Base-by-base conservation (phyloP, 208 protist species). In the Tritrichomonas foetus region DNA sequence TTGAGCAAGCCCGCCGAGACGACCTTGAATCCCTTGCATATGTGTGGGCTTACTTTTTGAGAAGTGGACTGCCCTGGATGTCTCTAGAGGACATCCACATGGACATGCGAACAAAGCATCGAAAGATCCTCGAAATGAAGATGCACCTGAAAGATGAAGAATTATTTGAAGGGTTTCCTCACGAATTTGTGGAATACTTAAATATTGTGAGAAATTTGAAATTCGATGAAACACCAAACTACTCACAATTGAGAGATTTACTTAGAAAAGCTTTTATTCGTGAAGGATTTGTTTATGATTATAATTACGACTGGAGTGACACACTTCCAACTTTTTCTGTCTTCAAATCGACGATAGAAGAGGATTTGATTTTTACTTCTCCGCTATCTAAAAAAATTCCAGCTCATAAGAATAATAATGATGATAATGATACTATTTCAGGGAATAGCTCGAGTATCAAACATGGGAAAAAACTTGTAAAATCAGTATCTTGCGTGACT, bases 181-280 rank as follows among this genome's bases (percentile, higher is more conserved):
- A 36, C 33, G 80, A 92, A 64, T 92, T 92, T 92, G 14, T 64
- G 8, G 80, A 92, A 92, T 66, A 66, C 25, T 64, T 92, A 14
- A 44, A 66, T 20, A 66, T 66, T 61, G 80, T 92, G 8, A 20
- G 50, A 9, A 44, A 22, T 57, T 36, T 92, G 80, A 92, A 64
- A 39, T 92, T 92, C 22, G 44, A 92, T 1, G 50, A 92, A 66
- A 39, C 33, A 64, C 80, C 80, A n/a, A 92, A 92, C 8, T 92
- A 92, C 44, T 11, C 41, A 49, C 25, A 22, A 33, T 44, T 92
- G 1, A 50, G 78, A 39, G 78, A 61, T 39, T 61, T 92, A 44
- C 30, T 92, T 92, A 50, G 78, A 50, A 92, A 27, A 30, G 41
- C 55, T 5, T 92, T 92, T 61, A 27, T 64, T 64, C 41, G 50